phyloP scores from a whole-genome alignment of 306 rosid species.

The Pachyrhizus erosus region DNA sequence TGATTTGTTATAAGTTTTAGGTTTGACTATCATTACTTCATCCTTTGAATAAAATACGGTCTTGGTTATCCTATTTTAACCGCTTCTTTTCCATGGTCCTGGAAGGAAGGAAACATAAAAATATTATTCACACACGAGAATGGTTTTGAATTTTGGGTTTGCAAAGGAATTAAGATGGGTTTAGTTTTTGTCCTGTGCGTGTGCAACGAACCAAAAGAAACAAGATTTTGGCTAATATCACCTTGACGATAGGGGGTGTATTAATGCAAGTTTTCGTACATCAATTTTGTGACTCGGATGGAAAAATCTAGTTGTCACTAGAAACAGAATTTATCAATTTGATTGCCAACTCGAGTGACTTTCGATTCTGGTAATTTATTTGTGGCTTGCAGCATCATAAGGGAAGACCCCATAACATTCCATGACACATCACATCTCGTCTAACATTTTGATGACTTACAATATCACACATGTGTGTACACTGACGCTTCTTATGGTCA shows the following conservation, averaged over 20 bases:
- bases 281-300: not conserved
- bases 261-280: not conserved
- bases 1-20: not conserved
- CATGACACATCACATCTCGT: not conserved
- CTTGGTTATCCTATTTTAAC: not conserved
- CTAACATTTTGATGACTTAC: not conserved
- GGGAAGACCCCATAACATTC: no score
- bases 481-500: not conserved
- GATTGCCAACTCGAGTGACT: not conserved
- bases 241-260: not conserved
- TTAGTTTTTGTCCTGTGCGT: not conserved
- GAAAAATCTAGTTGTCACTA: not conserved
- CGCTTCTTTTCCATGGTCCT: not conserved
- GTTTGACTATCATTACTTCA: not conserved
- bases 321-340: not conserved
- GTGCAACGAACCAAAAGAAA: not conserved
- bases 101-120: not conserved
- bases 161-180: not conserved
- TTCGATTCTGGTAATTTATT: not conserved
- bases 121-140: conserved; percentile 39
- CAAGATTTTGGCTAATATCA: not conserved
- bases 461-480: not conserved
- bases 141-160: not conserved
- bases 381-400: not conserved
- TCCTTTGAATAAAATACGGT: not conserved